Percentiles rank a stretch among this genome's conserved stretches.
phyloP scores from a whole-genome alignment of 2,329 filamentous ascomycete species.

The Aspergillus terreus region DNA sequence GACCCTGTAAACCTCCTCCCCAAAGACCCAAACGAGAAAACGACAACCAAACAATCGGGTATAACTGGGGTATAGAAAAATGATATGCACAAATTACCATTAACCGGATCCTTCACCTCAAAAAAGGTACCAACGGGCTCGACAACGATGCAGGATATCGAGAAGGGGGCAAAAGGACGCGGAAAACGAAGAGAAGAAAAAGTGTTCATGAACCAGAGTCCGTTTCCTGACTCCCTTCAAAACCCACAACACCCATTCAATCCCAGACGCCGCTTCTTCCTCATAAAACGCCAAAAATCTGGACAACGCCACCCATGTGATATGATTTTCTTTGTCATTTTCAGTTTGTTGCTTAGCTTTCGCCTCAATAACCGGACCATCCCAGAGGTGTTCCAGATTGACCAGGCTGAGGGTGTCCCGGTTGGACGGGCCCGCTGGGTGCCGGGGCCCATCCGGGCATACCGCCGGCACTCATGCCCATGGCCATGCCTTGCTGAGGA shows the following conservation, averaged over 20 bases:
- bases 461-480: constrained; percentile 32
- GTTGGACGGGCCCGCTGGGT: constrained; percentile 33
- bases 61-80: constrained; percentile 37
- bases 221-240: neutral
- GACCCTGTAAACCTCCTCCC: constrained; percentile 6
- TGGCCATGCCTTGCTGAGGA: constrained; percentile 35
- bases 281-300: constrained; percentile 19
- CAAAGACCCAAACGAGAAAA: constrained; percentile 13
- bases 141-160: neutral
- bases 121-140: neutral
- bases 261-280: constrained; percentile 9
- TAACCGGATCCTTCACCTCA: constrained; percentile 17
- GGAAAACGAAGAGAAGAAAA: neutral
- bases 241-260: constrained; percentile 1
- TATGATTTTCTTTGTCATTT: constrained; percentile 1
- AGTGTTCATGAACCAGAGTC: neutral
- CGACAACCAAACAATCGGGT: constrained; percentile 21
- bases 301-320: constrained; percentile 22
- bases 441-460: constrained; percentile 36
- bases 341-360: neutral
- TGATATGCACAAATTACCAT: constrained; percentile 29
- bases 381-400: constrained; percentile 36
- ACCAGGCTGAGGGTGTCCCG: constrained; percentile 36
- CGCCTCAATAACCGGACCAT: constrained; percentile 34
- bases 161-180: constrained; percentile 1